Evolutionary conservation across 768 basidiomycete genomes (phyloP).

Genomic region (Serendipita sp.): DNA sequence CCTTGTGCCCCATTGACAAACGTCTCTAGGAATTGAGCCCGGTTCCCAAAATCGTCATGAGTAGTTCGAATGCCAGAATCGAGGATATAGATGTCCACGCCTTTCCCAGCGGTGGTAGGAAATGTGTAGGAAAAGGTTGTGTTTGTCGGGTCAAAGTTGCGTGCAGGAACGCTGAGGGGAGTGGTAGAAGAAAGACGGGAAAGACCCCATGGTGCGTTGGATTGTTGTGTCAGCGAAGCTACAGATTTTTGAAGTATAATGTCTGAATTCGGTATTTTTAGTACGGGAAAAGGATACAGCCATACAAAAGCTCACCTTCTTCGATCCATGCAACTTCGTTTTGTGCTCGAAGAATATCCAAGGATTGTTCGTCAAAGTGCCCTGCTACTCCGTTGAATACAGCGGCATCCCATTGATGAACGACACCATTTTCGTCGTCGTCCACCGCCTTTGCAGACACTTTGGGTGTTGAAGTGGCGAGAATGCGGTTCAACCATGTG

Average conservation of each 20-base stretch:
- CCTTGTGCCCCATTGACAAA: background rate
- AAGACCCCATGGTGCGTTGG: constrained; percentile 11
- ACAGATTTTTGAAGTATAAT: background rate
- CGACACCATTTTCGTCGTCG: background rate
- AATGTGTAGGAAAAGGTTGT: constrained; percentile 9
- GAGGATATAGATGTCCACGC: constrained; percentile 8
- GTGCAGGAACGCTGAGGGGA: background rate
- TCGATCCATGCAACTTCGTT: constrained; percentile 5
- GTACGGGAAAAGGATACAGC: no score
- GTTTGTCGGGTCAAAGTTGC: background rate
- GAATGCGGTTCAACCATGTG: background rate
- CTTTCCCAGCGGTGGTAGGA: background rate
- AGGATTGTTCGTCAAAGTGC: background rate
- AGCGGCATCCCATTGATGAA: constrained; percentile 6
- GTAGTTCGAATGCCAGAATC: constrained; percentile 8
- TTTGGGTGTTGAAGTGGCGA: background rate
- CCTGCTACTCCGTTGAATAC: constrained; percentile 7
- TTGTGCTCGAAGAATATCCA: constrained; percentile 5
- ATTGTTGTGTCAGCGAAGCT: background rate
- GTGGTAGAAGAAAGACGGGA: constrained; percentile 3
- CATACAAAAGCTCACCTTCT: background rate
- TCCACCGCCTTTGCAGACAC: background rate
- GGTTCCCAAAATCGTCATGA: constrained; percentile 7
- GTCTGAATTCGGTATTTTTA: background rate
- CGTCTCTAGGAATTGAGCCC: constrained; percentile 6